Conservation (phyloP, 345 rosid genomes). For the Trapa incisa region DNA sequence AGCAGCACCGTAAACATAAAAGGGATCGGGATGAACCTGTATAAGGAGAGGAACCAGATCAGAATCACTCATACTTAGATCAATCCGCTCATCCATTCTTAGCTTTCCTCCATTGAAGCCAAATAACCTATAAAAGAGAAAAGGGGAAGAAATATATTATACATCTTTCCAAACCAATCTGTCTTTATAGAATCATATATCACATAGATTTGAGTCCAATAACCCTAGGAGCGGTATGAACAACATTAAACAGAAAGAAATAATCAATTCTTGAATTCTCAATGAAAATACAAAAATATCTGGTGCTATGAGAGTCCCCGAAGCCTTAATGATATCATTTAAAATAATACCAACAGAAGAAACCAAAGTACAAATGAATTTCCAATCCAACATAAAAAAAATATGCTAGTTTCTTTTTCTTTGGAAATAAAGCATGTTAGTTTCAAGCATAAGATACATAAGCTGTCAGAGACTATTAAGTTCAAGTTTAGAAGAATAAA, state of each 20-base stretch:
- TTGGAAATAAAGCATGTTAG: no score
- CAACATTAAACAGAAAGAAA: background rate
- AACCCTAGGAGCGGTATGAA: background rate
- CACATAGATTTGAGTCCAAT: background rate
- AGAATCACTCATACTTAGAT: slow-evolving; percentile 96
- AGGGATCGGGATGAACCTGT: slow-evolving; percentile 42
- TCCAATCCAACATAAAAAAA: background rate
- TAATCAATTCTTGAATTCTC: background rate
- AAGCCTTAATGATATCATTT: background rate
- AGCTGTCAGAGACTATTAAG: background rate
- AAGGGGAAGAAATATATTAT: background rate
- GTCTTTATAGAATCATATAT: background rate
- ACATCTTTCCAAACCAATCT: background rate
- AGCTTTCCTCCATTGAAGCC: slow-evolving; percentile 77
- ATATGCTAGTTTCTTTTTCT: no score
- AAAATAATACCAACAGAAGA: background rate
- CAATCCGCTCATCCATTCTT: slow-evolving; percentile 88
- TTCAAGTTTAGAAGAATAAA: background rate
- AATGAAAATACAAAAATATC: background rate
- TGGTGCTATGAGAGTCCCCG: background rate
- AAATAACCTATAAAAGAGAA: slow-evolving; percentile 47
- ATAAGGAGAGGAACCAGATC: slow-evolving; percentile 85
- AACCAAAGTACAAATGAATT: background rate
- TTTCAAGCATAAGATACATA: no score
- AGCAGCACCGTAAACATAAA: background rate